phyloP scores from a whole-genome alignment of 2,329 filamentous ascomycete species.

The Fusarium sp. region DNA sequence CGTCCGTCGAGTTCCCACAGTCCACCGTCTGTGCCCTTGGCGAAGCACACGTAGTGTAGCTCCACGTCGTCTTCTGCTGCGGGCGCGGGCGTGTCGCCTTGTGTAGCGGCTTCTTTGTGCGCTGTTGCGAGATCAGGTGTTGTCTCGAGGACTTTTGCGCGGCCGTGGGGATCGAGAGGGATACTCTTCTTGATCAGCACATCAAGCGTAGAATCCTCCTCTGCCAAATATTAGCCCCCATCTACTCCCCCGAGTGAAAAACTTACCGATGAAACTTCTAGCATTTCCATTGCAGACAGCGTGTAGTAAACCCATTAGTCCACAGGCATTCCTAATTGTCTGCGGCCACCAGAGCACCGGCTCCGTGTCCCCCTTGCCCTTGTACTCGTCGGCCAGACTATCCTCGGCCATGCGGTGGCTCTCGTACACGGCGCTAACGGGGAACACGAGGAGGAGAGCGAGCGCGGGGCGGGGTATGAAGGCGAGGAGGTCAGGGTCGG shows the following conservation, averaged over 20 bases:
- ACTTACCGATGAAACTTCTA: conserved; percentile 64
- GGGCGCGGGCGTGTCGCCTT: conserved; percentile 82
- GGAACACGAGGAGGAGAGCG: conserved; percentile 91
- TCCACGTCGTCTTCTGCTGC: conserved; percentile 83
- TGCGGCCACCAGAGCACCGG: conserved; percentile 94
- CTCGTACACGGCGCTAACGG: conserved; percentile 82
- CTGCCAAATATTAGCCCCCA: conserved; percentile 39
- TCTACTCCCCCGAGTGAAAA: rapidly evolving
- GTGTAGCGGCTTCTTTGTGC: conserved; percentile 77
- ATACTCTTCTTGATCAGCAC: conserved; percentile 74
- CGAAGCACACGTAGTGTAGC: conserved; percentile 95
- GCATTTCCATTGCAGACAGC: conserved; percentile 80
- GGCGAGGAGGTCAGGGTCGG: conserved; percentile 82
- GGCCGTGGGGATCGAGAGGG: conserved; percentile 69
- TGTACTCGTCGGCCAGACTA: conserved; percentile 67
- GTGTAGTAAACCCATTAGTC: conserved; percentile 87
- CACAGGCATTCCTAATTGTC: conserved; percentile 93
- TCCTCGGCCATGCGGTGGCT: conserved; percentile 79
- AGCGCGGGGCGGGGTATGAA: conserved; percentile 89
- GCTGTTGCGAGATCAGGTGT: conserved; percentile 78
- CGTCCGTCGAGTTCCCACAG: conserved; percentile 69
- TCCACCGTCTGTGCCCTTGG: conserved; percentile 73
- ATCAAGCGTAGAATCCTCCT: conserved; percentile 64
- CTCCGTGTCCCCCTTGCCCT: conserved; percentile 71
- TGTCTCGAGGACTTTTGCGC: conserved; percentile 79